Evolutionary conservation across 768 basidiomycete genomes (phyloP).

Genomic region (Suillus placidus): DNA sequence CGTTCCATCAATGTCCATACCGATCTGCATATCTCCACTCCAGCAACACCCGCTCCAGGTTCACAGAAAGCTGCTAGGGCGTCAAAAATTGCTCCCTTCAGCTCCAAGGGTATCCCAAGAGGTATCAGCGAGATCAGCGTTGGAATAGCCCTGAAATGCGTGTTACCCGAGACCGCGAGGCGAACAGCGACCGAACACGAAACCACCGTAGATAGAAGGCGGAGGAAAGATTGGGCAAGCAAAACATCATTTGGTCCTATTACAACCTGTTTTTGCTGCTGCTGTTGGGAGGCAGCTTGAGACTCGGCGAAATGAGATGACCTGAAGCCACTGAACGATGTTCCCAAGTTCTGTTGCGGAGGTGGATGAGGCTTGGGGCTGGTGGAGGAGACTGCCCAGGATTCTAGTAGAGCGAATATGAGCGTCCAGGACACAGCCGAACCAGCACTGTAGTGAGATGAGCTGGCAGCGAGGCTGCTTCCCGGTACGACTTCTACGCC

Average conservation of each 20-base stretch:
- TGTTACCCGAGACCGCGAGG: slow-evolving; percentile 72
- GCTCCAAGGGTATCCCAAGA: slow-evolving; percentile 81
- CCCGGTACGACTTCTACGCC: slow-evolving; percentile 69
- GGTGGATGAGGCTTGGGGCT: slow-evolving; percentile 48
- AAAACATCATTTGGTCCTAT: slow-evolving; percentile 74
- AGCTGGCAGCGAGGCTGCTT: slow-evolving; percentile 48
- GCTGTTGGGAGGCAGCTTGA: slow-evolving; percentile 40
- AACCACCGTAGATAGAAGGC: slow-evolving; percentile 75
- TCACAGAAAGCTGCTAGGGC: slow-evolving; percentile 82
- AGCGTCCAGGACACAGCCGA: slow-evolving; percentile 76
- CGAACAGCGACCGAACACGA: slow-evolving; percentile 77
- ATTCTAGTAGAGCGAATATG: slow-evolving; percentile 75
- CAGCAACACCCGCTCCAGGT: slow-evolving; percentile 72
- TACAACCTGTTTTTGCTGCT: slow-evolving; percentile 45
- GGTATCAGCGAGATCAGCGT: slow-evolving; percentile 80
- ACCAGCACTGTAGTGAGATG: slow-evolving; percentile 48
- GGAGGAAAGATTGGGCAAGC: slow-evolving; percentile 79
- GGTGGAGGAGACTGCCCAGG: slow-evolving; percentile 64
- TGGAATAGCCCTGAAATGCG: slow-evolving; percentile 79
- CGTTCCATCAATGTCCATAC: slow-evolving; percentile 88
- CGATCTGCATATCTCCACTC: slow-evolving; percentile 78
- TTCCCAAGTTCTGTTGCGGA: slow-evolving; percentile 42
- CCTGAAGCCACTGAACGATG: slow-evolving; percentile 33
- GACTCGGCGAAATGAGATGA: slow-evolving; percentile 26
- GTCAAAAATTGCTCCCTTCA: slow-evolving; percentile 85